A percentile compares a stretch with the other conserved stretches of the same genome.
Conservation (phyloP, 2,329 filamentous ascomycete genomes). For the Pleoardoris graminearum region DNA sequence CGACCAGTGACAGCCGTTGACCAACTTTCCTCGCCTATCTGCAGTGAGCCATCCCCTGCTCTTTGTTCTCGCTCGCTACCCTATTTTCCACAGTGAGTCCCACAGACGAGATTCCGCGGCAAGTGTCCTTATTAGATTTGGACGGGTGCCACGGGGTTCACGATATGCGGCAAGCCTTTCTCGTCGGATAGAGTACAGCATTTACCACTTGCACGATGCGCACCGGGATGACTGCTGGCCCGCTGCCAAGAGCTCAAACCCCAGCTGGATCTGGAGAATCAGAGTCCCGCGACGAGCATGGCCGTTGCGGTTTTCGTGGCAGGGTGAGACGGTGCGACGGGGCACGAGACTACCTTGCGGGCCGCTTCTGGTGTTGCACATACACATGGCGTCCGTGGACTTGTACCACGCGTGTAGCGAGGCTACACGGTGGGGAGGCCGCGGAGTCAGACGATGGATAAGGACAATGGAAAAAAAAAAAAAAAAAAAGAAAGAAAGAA, state of each 20-base stretch:
- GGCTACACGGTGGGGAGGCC: not conserved
- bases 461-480: not conserved
- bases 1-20: conserved; percentile 24
- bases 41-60: conserved; percentile 3
- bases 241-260: not conserved
- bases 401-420: not conserved
- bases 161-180: conserved; percentile 8
- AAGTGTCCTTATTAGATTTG: conserved; percentile 10
- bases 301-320: conserved; percentile 8
- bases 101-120: not conserved
- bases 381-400: conserved; percentile 14
- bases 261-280: not conserved
- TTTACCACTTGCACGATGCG: conserved; percentile 5
- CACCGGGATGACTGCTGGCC: not conserved
- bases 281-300: conserved; percentile 1
- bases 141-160: conserved; percentile 7
- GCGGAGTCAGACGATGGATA: conserved; percentile 21
- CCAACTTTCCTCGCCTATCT: conserved; percentile 9
- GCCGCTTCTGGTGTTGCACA: conserved; percentile 8
- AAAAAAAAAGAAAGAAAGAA: not conserved
- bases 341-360: conserved; percentile 1
- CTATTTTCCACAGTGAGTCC: not conserved
- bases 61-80: conserved; percentile 11
- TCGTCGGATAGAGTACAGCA: conserved; percentile 10
- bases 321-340: conserved; percentile 17